A percentile compares a stretch with the other conserved stretches of the same genome.
Conservation (phyloP, 202 grass and related monocot genomes). For the Schoenoplectus tabernaemontani region DNA sequence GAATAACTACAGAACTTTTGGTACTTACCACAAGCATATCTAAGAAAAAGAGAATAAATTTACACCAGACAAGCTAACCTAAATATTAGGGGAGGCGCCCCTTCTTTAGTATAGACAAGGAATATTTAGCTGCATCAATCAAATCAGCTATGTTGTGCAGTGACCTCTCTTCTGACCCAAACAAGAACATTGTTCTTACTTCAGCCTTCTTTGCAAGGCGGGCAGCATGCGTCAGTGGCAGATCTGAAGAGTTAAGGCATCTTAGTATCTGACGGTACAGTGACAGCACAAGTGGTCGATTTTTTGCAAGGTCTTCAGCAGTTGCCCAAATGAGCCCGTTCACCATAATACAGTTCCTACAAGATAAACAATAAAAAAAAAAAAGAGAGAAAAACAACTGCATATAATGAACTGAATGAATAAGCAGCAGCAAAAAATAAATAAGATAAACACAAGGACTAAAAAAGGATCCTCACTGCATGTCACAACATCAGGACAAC, state of each 20-base stretch:
- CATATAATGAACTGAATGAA: conserved; percentile 16
- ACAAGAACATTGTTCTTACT: conserved; percentile 68
- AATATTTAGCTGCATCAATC: conserved; percentile 55
- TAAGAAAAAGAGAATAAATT: background rate
- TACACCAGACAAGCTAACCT: background rate
- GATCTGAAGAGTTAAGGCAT: conserved; percentile 54
- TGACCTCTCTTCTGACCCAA: conserved; percentile 64
- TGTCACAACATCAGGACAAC: too few relatives aligned
- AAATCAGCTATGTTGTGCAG: conserved; percentile 74
- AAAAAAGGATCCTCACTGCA: too few relatives aligned
- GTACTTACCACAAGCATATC: background rate
- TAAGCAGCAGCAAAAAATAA: background rate
- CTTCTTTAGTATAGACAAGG: conserved; percentile 53
- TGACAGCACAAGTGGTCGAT: conserved; percentile 47
- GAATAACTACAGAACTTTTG: background rate
- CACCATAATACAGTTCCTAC: conserved; percentile 22
- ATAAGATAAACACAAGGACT: background rate
- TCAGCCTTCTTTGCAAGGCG: conserved; percentile 75
- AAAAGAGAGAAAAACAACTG: conserved; percentile 7
- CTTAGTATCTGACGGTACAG: conserved; percentile 78
- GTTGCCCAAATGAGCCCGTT: conserved; percentile 61
- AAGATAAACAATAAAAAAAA: conserved; percentile 15
- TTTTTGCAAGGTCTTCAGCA: conserved; percentile 51
- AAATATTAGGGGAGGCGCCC: conserved; percentile 48
- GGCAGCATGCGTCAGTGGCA: conserved; percentile 52